Base-by-base conservation (phyloP, 768 basidiomycete genomes). In the Kondoa subrosea region DNA sequence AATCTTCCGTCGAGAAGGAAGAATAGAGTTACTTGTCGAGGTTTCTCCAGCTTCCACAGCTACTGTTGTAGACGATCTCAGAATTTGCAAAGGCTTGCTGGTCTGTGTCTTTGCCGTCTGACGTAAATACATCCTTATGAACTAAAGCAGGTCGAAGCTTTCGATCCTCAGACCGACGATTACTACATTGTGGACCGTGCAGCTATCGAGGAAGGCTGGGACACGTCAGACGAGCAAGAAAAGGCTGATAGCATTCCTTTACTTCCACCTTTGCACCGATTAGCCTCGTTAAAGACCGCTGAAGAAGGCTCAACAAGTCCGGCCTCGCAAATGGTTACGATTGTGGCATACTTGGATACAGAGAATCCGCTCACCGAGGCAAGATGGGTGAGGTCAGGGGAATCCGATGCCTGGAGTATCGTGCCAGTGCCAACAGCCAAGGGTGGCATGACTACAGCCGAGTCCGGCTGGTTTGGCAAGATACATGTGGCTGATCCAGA, bases 331-430 rank as follows among this genome's bases (percentile, higher is more conserved):
- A 82, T 82, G 31, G 75, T 87, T 25, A 83, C 82, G n/a, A 79
- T 95, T 59, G 74, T 83, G 12, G 85, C 87, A 27, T 82, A 90
- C 78, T 82, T 97, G 70, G 93, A 99, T 77, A 88, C 83, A 67
- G 84, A 83, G 33, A 84, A 87, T 68, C 95, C 95, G 0, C 78
- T 97, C 34, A 91, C 91, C 17, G 91, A 96, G 76, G 91, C 95
- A 4, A 88, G 90, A 76, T 99, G 93, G 95, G 90, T 91, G 40
- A 89, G 91, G 77, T 86, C 87, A 4, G 93, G 93, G 32, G 88
- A 92, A 75, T 83, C 92, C 27, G 89, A 93, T 73, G 91, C 91
- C 50, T 97, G 92, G 92, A 78, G 89, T 73, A 84, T 84, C 76
- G 33, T 26, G 68, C 67, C 60, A 50, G 12, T 63, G 25, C 21